Base-by-base conservation (phyloP, 2,329 filamentous ascomycete species). In the Clathrospora elynae region DNA sequence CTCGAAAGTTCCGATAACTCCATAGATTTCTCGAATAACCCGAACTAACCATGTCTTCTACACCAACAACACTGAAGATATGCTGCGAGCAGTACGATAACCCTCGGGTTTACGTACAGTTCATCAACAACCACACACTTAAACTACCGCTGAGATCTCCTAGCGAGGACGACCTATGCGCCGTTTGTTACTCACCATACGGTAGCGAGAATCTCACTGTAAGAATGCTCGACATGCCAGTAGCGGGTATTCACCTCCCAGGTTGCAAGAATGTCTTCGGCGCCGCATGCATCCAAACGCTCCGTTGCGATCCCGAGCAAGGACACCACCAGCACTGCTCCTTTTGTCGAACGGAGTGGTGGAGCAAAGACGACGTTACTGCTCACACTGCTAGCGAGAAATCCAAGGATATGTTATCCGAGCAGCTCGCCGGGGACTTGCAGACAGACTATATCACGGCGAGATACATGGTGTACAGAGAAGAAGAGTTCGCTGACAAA, bases 341-440 rank as follows among this genome's bases (percentile, higher is more conserved):
- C 1, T 24, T 36, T 17, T 36, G 34, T 10, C 24, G 34, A 36
- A 29, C 12, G 28, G 24, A 36, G 28, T 36, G 34, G 34, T 36
- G 34, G 34, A 8, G 13, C 4, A 8, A 36, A 36, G 17, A 23
- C 8, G 24, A 37, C 7, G 10, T 32, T 20, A 11, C 16, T 16
- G 26, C 3, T 32, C 16, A 32, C 10, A 6, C 11, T 7, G 18
- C 30, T 11, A 23, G 12, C 32, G 32, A 35, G 12, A 11, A 14
- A 11, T 7, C 16, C 12, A 35, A 9, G 9, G 12, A 35, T 7
- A 22, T 13, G 9, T 14, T 14, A 20, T 35, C 32, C 9, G 32
- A 35, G 13, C 5, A 13, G 4, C 8, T 24, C 14, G 32, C 32
- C 13, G 17, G 32, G 9, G 13, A 22, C 20, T 35, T 12, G 12